Percentiles rank a stretch among this genome's conserved stretches.
Conservation (phyloP, 1,139 yeast genomes). For the Zygoascus hellenicus region DNA sequence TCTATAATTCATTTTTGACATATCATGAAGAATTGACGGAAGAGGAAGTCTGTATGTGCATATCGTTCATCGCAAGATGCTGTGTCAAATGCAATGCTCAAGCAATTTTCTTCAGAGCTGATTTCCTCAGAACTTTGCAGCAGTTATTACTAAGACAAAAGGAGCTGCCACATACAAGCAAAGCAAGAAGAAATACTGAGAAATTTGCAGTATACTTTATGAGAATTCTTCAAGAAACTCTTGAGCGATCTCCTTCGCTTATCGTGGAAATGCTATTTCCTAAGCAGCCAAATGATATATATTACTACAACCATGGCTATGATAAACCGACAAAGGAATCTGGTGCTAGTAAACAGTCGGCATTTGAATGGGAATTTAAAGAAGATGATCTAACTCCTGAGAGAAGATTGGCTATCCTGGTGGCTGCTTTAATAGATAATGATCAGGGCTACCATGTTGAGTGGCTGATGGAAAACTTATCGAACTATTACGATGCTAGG, state of each 20-base stretch:
- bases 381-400: slow-evolving; percentile 24
- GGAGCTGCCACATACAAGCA: slow-evolving; percentile 34
- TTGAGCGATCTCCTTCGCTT: slow-evolving; percentile 48
- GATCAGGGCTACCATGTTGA: slow-evolving; percentile 40
- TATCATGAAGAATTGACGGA: slow-evolving; percentile 59
- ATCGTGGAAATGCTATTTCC: slow-evolving; percentile 68
- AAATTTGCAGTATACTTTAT: slow-evolving; percentile 64
- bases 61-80: slow-evolving; percentile 67
- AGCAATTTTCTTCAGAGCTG: slow-evolving; percentile 60
- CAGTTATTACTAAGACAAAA: slow-evolving; percentile 38
- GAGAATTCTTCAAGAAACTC: slow-evolving; percentile 51
- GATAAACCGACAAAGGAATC: slow-evolving; percentile 14
- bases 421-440: slow-evolving; percentile 46
- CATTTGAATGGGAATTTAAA: slow-evolving; percentile 24
- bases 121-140: slow-evolving; percentile 57
- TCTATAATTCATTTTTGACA: slow-evolving; percentile 47
- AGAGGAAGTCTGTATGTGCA: slow-evolving; percentile 55
- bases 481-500: slow-evolving; percentile 26
- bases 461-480: slow-evolving; percentile 43
- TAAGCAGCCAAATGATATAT: slow-evolving; percentile 45
- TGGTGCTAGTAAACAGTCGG: too few relatives aligned
- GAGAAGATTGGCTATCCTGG: slow-evolving; percentile 37
- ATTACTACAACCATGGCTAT: slow-evolving; percentile 42
- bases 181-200: slow-evolving; percentile 53
- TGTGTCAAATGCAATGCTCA: slow-evolving; percentile 61